Base-by-base conservation (phyloP, 192 early-diverging fungal species). In the Entrophospora sp. region DNA sequence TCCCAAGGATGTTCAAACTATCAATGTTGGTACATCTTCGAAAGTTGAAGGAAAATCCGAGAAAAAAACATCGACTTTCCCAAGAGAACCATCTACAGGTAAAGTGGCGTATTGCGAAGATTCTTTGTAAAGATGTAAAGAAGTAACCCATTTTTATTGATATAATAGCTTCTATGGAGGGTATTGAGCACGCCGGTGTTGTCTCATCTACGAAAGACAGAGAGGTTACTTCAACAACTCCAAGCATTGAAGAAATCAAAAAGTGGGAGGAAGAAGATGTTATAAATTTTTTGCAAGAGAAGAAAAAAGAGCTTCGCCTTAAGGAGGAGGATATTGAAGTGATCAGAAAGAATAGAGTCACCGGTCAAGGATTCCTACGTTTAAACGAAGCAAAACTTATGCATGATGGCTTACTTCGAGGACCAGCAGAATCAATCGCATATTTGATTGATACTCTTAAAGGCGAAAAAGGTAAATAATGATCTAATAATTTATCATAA, bases 151-250 rank as follows among this genome's bases (percentile, higher is more conserved):
- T 28, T 43, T 30, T 62, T 38, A 27, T 63, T 30, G 12, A 48
- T 12, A 51, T 32, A 64, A 64, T 64, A 64, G 45, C 34, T 64
- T 36, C 44, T 49, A 64, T 64, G 20, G 61, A 64, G 14, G 45
- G 6, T 48, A 30, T 64, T 63, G 28, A 49, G 5, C 9, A n/a
- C 31, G 32, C 18, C 14, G 20, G 48, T 25, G 16, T 48, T 63
- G 1, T 5, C 14, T 12, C 24, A 60, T 53, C 51, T 53, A 27
- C 51, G 12, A n/a, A 53, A 53, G 22, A 1, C 24, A 42, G 12
- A 40, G 37, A 60, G 18, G 25, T 40, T 43, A 25, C 37, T 60
- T 60, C 57, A 60, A 42, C 36, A 40, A 49, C 28, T 45, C 44
- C 44, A 46, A 64, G 45, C n/a, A 24, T 64, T 48, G 30, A 48